A percentile compares a stretch with the other conserved stretches of the same genome.
Conservation (phyloP, 331 rosid species). For the Pyracantha coccinea region DNA sequence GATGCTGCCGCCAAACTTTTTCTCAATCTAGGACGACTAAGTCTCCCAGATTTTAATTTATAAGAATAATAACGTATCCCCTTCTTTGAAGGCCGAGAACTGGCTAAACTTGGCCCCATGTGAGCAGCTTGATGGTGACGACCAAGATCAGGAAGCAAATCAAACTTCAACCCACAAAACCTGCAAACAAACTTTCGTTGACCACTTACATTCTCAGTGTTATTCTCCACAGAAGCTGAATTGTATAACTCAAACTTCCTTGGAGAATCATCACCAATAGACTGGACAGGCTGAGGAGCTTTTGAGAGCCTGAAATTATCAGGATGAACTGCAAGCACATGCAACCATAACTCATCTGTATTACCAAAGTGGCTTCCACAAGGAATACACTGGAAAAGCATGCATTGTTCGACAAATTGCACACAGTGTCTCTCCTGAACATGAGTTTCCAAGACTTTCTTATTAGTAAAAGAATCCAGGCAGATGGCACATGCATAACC, state of each 20-base stretch:
- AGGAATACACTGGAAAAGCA: slow-evolving; percentile 97
- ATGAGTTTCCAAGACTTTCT: slow-evolving; percentile 75
- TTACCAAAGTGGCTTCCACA: slow-evolving; percentile 94
- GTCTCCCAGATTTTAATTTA: slow-evolving; percentile 86
- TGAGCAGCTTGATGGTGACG: slow-evolving; percentile 99
- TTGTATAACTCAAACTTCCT: slow-evolving; percentile 42
- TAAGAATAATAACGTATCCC: slow-evolving; percentile 84
- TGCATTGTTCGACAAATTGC: slow-evolving; percentile 88
- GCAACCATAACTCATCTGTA: slow-evolving; percentile 77
- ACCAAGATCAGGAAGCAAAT: slow-evolving; percentile 95
- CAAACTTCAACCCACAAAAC: slow-evolving; percentile 95
- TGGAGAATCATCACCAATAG: slow-evolving; percentile 49
- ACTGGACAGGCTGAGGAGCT: slow-evolving; percentile 36
- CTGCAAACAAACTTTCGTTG: slow-evolving; percentile 68
- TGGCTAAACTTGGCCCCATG: slow-evolving; percentile 74
- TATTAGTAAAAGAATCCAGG: slow-evolving; percentile 90
- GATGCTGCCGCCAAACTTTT: slow-evolving; percentile 74
- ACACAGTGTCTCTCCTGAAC: slow-evolving; percentile 98
- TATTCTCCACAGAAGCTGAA: slow-evolving; percentile 47
- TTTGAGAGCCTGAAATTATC: slow-evolving; percentile 56
- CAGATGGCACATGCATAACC: slow-evolving; percentile 97
- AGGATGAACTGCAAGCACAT: slow-evolving; percentile 72
- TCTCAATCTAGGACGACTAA: slow-evolving; percentile 79
- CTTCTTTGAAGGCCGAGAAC: slow-evolving; percentile 60
- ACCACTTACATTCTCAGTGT: slow-evolving; percentile 45